A percentile compares a stretch with the other conserved stretches of the same genome.
phyloP scores from a whole-genome alignment of 2,329 filamentous ascomycete genomes.

The Amylocarpus encephaloides region DNA sequence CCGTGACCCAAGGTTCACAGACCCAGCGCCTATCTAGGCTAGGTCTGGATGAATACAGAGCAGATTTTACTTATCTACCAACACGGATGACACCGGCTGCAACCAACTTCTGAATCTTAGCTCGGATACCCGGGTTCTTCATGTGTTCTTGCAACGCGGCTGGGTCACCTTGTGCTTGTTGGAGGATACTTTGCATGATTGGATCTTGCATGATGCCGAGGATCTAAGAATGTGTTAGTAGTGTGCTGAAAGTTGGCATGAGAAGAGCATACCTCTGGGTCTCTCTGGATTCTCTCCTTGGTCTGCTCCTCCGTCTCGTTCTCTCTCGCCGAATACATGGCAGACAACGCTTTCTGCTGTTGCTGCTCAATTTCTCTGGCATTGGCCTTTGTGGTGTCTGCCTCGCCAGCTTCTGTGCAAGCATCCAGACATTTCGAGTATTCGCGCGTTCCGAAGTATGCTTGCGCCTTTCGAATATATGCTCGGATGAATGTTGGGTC shows the following conservation, averaged over 20 bases:
- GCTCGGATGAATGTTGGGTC: constrained; percentile 91
- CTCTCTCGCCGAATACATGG: constrained; percentile 85
- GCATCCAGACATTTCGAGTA: constrained; percentile 92
- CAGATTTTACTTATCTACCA: constrained; percentile 38
- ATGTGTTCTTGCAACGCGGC: constrained; percentile 94
- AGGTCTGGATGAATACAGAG: not conserved
- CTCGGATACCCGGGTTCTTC: constrained; percentile 78
- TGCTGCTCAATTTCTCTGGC: constrained; percentile 87
- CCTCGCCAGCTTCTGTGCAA: constrained; percentile 70
- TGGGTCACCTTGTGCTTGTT: constrained; percentile 92
- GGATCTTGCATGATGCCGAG: constrained; percentile 90
- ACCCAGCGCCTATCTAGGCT: not conserved
- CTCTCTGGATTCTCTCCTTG: constrained; percentile 78
- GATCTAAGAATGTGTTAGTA: constrained; percentile 46
- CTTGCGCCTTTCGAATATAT: constrained; percentile 94
- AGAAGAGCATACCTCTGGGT: constrained; percentile 69
- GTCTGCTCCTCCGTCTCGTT: constrained; percentile 97
- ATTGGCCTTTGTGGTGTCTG: constrained; percentile 74
- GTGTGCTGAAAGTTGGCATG: not conserved
- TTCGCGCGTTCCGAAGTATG: constrained; percentile 95
- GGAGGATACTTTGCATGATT: constrained; percentile 94
- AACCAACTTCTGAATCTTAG: constrained; percentile 81
- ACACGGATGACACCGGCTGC: constrained; percentile 87
- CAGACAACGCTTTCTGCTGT: constrained; percentile 83
- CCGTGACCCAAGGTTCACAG: too few species aligned